phyloP scores from a whole-genome alignment of 805 yeast genomes.

The Starmerella lactis-condensi region DNA sequence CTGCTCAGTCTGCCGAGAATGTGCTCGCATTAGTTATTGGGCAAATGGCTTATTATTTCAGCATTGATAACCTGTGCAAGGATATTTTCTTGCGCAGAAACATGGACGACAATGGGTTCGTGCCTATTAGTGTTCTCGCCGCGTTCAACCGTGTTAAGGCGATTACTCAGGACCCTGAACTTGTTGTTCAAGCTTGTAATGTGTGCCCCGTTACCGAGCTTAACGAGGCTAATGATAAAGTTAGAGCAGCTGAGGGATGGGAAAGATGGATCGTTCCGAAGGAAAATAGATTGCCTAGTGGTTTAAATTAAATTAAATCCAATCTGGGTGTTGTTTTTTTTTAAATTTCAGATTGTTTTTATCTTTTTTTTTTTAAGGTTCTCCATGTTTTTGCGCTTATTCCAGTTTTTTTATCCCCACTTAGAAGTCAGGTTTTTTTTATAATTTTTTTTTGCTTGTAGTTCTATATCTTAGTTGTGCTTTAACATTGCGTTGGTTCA shows the following conservation, averaged over 20 bases:
- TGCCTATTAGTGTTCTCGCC: slow-evolving; percentile 43
- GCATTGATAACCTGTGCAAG: slow-evolving; percentile 67
- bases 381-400: too few relatives aligned
- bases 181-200: slow-evolving; percentile 38
- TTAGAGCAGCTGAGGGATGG: slow-evolving; percentile 42
- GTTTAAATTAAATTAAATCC: too few relatives aligned
- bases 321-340: too few relatives aligned
- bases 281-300: slow-evolving; percentile 31
- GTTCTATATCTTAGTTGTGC: too few relatives aligned
- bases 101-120: slow-evolving; percentile 61
- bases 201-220: slow-evolving; percentile 36
- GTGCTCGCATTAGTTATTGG: slow-evolving; percentile 22
- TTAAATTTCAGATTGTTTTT: too few relatives aligned
- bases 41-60: slow-evolving; percentile 83
- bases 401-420: too few relatives aligned
- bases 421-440: too few relatives aligned
- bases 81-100: slow-evolving; percentile 68
- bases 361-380: too few relatives aligned
- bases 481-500: too few relatives aligned
- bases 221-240: slow-evolving; percentile 34
- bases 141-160: slow-evolving; percentile 59
- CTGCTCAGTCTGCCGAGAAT: slow-evolving; percentile 6
- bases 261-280: slow-evolving; percentile 51
- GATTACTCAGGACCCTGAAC: slow-evolving; percentile 36
- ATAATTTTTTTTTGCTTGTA: too few relatives aligned